Evolutionary conservation across 768 basidiomycete genomes (phyloP).

Genomic region (Daedaleopsis sinensis): DNA sequence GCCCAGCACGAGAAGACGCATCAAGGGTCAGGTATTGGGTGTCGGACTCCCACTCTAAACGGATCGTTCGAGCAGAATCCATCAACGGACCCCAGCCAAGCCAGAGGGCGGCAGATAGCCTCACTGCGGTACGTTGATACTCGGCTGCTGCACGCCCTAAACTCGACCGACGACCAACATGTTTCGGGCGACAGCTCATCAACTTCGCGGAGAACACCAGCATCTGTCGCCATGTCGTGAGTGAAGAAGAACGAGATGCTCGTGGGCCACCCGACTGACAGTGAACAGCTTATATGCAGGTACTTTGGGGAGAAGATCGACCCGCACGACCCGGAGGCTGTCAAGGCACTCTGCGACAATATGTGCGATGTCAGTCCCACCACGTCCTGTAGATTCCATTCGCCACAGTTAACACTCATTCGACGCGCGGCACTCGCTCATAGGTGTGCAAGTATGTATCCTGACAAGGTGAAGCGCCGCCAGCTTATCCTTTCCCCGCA

Average conservation of each 20-base stretch:
- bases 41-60: slow-evolving; percentile 45
- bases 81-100: slow-evolving; percentile 60
- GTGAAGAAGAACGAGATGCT: background rate
- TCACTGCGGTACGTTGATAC: slow-evolving; percentile 55
- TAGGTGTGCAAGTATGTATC: slow-evolving; percentile 80
- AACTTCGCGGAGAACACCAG: slow-evolving; percentile 60
- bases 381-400: no score
- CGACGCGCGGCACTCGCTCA: background rate
- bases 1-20: slow-evolving; percentile 75
- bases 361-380: slow-evolving; percentile 91
- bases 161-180: no score
- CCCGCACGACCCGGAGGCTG: slow-evolving; percentile 42
- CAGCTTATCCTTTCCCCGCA: slow-evolving; percentile 52
- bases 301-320: slow-evolving; percentile 80
- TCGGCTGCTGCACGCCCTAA: slow-evolving; percentile 22
- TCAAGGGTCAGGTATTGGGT: slow-evolving; percentile 57
- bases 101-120: slow-evolving; percentile 66
- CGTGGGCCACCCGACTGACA: no score
- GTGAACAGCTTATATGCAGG: slow-evolving; percentile 65
- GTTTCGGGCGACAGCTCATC: slow-evolving; percentile 37
- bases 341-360: slow-evolving; percentile 60
- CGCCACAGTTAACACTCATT: background rate
- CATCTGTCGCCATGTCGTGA: slow-evolving; percentile 72
- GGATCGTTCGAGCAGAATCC: slow-evolving; percentile 43
- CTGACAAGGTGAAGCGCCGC: slow-evolving; percentile 60